Conservation (phyloP, 768 basidiomycete species). For the Gautieria morchelliformis region DNA sequence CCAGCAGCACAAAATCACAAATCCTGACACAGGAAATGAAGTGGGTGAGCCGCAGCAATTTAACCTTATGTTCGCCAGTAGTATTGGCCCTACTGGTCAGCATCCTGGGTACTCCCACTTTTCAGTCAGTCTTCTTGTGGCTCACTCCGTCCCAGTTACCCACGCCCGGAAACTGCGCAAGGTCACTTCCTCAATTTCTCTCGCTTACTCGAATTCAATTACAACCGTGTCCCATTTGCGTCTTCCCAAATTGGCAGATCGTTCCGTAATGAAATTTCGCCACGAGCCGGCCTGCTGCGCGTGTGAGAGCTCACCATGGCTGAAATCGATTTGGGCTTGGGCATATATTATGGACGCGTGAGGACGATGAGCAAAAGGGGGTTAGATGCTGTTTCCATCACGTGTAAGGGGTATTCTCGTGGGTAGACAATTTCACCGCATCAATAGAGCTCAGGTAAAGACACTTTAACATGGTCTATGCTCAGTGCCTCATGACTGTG, state of each 20-base stretch:
- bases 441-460: too few species aligned
- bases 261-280: slow-evolving; percentile 98
- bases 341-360: slow-evolving; percentile 91
- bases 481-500: too few species aligned
- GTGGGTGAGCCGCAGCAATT: slow-evolving; percentile 90
- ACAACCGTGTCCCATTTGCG: too few species aligned
- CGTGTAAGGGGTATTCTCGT: slow-evolving; percentile 69
- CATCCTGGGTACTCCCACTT: too few species aligned
- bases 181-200: too few species aligned
- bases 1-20: too few species aligned
- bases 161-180: slow-evolving; percentile 96
- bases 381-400: slow-evolving; percentile 34
- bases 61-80: slow-evolving; percentile 98
- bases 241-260: too few species aligned
- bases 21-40: too few species aligned
- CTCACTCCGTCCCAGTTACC: slow-evolving; percentile 65
- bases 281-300: slow-evolving; percentile 89
- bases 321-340: slow-evolving; percentile 98
- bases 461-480: too few species aligned
- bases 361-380: slow-evolving; percentile 82
- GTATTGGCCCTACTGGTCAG: slow-evolving; percentile 95
- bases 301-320: too few species aligned
- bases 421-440: slow-evolving; percentile 92
- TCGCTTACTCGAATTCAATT: too few species aligned
- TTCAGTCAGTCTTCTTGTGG: too few species aligned